Percentiles rank a stretch among this genome's conserved stretches.
These are phyloP conservation scores for Salinomyces thailandicus DNA, from an alignment of 2,329 filamentous ascomycete genomes.

Conservation along the genomic window DNA sequence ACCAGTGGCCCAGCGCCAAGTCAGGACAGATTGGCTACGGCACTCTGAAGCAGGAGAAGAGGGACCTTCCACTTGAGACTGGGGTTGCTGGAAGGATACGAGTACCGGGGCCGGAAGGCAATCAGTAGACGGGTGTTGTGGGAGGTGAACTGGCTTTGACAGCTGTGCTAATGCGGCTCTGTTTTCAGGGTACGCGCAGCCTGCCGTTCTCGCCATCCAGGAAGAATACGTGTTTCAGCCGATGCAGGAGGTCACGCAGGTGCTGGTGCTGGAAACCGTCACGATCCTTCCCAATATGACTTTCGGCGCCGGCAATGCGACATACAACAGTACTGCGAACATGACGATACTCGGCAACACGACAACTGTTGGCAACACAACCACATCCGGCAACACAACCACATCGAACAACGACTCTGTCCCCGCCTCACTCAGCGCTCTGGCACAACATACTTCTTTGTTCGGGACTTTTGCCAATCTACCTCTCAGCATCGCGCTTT, in stretches of 20 bases:
- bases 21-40: conserved; percentile 21
- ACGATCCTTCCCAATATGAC: conserved; percentile 5
- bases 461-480: not conserved
- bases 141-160: conserved; percentile 7
- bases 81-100: conserved; percentile 17
- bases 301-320: not conserved
- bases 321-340: not conserved
- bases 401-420: not conserved
- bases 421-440: not conserved
- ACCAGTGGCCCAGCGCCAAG: conserved; percentile 17
- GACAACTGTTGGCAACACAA: not conserved
- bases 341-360: not conserved
- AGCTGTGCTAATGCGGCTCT: conserved; percentile 10
- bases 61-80: conserved; percentile 5
- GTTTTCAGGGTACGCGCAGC: conserved; percentile 7
- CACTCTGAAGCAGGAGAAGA: conserved; percentile 10
- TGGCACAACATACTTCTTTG: not conserved
- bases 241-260: conserved; percentile 12
- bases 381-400: too few species aligned
- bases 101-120: too few species aligned
- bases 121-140: too few species aligned
- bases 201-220: conserved; percentile 13
- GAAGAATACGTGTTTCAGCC: conserved; percentile 13
- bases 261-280: conserved; percentile 12
- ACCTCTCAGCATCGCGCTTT: not conserved